Base-by-base conservation (phyloP, 331 rosid species). In the Acacia pycnantha region DNA sequence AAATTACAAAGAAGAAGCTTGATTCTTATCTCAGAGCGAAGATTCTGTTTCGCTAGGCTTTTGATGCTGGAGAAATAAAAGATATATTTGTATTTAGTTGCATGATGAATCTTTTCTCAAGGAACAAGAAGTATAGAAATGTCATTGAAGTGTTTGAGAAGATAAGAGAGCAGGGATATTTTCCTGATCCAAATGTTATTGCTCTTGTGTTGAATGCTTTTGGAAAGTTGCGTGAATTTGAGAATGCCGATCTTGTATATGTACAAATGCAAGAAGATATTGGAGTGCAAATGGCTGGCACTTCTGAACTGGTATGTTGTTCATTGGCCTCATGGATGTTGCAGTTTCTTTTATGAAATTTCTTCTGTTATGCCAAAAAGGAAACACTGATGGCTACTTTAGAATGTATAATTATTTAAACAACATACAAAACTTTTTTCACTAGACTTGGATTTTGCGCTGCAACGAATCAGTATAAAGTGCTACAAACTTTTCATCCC, bases 261-360 rank as follows among this genome's bases (percentile, higher is more conserved):
- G 74, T 66, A 31, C 92, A 89, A 80, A 90, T 95, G 98, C 89
- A 87, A 76, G 93, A 90, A 54, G 89, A 91, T 83, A 78, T 84
- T 93, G 98, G 98, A 94, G 90, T 61, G 65, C 92, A 61, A 95
- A 79, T 40, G 97, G 98, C 37, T 95, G 97, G 97, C 98, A 95
- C 81, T 91, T 90, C 64, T 94, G 90, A 91, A 80, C 8, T 70
- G 76, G 72, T 62, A 41, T 65, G 76, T 74, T 27, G 35, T 31
- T 31, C 40, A 47, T 50, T 27, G 33, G 70, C n/a, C 16, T 77
- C 74, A 43, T 69, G 76, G 31, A 48, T 46, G 21, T 58, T 54
- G 29, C 26, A 54, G 31, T 31, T 35, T 56, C 66, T 59, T 22
- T 59, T 3, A 24, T 24, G 4, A 24, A 59, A 24, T 24, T 59